Evolutionary conservation across 768 basidiomycete genomes (phyloP).

Genomic region (Collybia sp.): DNA sequence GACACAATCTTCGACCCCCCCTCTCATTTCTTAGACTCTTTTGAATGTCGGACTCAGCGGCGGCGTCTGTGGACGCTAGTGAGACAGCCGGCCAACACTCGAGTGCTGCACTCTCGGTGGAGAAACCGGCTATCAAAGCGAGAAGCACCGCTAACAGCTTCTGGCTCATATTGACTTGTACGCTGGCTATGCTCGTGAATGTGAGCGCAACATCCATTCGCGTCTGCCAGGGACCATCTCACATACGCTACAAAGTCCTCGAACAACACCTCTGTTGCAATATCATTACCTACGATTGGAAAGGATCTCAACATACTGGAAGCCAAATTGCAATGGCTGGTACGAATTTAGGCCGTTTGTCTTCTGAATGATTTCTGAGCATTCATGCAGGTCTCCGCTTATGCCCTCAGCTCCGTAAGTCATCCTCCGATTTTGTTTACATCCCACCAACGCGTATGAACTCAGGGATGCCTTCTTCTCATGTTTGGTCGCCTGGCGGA

Average conservation of each 20-base stretch:
- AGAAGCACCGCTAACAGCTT: slow-evolving; percentile 16
- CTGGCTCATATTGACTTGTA: slow-evolving; percentile 18
- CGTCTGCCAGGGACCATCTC: background rate
- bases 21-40: too few species aligned
- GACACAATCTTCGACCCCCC: too few species aligned
- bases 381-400: slow-evolving; percentile 32
- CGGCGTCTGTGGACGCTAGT: too few species aligned
- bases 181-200: slow-evolving; percentile 21
- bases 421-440: background rate
- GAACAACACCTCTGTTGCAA: slow-evolving; percentile 4
- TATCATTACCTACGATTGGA: slow-evolving; percentile 5
- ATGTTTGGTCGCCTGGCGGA: slow-evolving; percentile 80
- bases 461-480: slow-evolving; percentile 72
- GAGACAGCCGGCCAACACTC: too few species aligned
- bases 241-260: background rate
- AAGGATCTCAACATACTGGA: slow-evolving; percentile 1
- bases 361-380: too few species aligned
- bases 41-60: too few species aligned
- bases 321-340: slow-evolving; percentile 6
- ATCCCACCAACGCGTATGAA: background rate
- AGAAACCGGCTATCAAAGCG: background rate
- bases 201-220: slow-evolving; percentile 1
- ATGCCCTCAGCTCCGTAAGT: slow-evolving; percentile 57
- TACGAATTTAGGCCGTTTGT: background rate
- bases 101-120: too few species aligned